Evolutionary conservation across 2,329 filamentous ascomycete species (phyloP).

Genomic region (Aureobasidium sp.): DNA sequence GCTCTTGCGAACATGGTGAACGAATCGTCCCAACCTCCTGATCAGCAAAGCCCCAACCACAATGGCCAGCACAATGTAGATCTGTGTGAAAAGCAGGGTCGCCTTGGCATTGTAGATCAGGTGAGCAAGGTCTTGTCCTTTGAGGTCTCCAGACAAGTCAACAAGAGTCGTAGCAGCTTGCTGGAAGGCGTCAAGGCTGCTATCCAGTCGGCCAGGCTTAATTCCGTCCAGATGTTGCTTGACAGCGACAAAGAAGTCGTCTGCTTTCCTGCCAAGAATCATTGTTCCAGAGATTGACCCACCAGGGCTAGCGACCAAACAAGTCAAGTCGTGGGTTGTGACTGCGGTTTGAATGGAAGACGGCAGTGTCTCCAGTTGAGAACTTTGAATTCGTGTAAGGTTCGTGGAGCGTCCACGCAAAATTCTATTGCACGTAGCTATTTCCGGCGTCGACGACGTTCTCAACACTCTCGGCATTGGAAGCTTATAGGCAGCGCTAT

Average conservation of each 20-base stretch:
- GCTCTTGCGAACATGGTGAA: conserved; percentile 2
- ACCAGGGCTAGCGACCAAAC: not conserved
- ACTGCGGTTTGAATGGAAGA: not conserved
- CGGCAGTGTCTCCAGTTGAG: not conserved
- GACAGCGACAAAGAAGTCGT: conserved; percentile 8
- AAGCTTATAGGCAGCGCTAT: not conserved
- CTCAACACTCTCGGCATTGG: not conserved
- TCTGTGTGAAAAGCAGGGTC: conserved; percentile 1
- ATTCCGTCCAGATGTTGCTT: conserved; percentile 5
- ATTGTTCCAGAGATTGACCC: not conserved
- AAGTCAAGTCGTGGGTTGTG: not conserved
- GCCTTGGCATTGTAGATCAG: conserved; percentile 12
- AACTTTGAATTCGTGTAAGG: not conserved
- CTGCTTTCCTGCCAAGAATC: conserved; percentile 6
- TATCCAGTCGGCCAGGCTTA: not conserved
- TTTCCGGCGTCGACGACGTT: not conserved
- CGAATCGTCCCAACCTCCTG: conserved; percentile 7
- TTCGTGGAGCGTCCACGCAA: not conserved
- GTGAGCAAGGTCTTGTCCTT: not conserved
- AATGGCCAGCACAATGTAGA: conserved; percentile 4
- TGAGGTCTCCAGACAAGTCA: conserved; percentile 3
- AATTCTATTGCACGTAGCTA: not conserved
- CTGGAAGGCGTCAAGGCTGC: not conserved
- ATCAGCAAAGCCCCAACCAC: conserved; percentile 3
- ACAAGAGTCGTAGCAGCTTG: conserved; percentile 4